Conservation (phyloP, 139 green algal genomes). For the Chlamydomonas sp. region DNA sequence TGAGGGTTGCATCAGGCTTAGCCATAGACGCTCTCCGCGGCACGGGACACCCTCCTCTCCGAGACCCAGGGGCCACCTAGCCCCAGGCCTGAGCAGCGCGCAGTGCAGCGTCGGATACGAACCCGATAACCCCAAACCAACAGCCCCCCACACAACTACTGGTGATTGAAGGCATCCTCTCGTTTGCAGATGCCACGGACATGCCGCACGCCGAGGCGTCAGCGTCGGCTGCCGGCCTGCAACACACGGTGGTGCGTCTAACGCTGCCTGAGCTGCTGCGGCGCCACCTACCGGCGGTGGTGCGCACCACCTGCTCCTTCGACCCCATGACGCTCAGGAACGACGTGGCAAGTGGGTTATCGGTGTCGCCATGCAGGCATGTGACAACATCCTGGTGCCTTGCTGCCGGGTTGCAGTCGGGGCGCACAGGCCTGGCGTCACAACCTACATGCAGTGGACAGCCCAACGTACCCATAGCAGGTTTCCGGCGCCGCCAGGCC, state of each 20-base stretch:
- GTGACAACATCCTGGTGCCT: neutral
- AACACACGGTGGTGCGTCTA: conserved; percentile 4
- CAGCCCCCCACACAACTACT: neutral
- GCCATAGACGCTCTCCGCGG: neutral
- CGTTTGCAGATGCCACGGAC: conserved; percentile 18
- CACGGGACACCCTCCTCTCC: neutral
- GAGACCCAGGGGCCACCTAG: neutral
- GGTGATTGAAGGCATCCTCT: no score
- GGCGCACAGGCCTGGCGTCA: neutral
- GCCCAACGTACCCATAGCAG: no score
- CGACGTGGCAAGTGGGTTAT: conserved; percentile 15
- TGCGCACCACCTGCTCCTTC: conserved; percentile 13
- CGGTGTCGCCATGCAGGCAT: neutral
- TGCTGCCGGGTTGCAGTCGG: neutral
- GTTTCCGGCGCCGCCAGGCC: no score
- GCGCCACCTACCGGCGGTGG: conserved; percentile 1
- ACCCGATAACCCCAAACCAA: neutral
- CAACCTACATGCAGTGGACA: neutral
- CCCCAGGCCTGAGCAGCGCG: neutral
- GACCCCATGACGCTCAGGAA: conserved; percentile 34
- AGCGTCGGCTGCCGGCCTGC: neutral
- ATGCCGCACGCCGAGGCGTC: neutral
- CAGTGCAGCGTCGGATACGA: neutral
- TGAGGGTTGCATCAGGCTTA: neutral
- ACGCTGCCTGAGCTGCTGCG: conserved; percentile 11